Evolutionary conservation across 768 basidiomycete genomes (phyloP).

Genomic region (Candolleomyces efflorescens): DNA sequence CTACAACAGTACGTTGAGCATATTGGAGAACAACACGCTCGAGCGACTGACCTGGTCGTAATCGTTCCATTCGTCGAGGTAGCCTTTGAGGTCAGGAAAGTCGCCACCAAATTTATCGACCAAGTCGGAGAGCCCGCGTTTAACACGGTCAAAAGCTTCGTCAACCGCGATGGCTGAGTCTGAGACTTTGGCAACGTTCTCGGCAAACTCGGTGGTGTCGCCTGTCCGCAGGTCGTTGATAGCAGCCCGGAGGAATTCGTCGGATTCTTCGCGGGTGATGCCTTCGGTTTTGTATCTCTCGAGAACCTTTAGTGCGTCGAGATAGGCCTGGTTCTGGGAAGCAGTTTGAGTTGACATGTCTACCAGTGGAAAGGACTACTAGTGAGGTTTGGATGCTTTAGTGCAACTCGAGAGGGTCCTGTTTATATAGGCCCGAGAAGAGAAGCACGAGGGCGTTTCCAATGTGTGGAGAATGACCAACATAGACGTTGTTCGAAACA

Average conservation of each 20-base stretch:
- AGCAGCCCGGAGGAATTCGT: not conserved
- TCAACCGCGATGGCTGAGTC: not conserved
- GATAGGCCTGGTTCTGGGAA: too few relatives aligned
- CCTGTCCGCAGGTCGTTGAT: not conserved
- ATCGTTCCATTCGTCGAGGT: not conserved
- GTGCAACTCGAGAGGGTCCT: too few relatives aligned
- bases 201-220: not conserved
- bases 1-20: not conserved
- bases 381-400: too few relatives aligned
- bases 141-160: not conserved
- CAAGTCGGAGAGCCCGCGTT: not conserved
- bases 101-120: not conserved
- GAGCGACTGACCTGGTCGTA: not conserved
- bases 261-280: not conserved
- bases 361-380: too few relatives aligned
- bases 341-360: too few relatives aligned
- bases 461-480: too few relatives aligned
- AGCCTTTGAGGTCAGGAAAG: not conserved
- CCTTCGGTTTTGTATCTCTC: not conserved
- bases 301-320: not conserved
- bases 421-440: too few relatives aligned
- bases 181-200: not conserved
- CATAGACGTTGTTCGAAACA: too few relatives aligned
- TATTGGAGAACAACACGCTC: not conserved
- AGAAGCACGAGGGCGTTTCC: too few relatives aligned